Base-by-base conservation (phyloP, 139 green algal genomes). In the Diplosphaera chodatii region DNA sequence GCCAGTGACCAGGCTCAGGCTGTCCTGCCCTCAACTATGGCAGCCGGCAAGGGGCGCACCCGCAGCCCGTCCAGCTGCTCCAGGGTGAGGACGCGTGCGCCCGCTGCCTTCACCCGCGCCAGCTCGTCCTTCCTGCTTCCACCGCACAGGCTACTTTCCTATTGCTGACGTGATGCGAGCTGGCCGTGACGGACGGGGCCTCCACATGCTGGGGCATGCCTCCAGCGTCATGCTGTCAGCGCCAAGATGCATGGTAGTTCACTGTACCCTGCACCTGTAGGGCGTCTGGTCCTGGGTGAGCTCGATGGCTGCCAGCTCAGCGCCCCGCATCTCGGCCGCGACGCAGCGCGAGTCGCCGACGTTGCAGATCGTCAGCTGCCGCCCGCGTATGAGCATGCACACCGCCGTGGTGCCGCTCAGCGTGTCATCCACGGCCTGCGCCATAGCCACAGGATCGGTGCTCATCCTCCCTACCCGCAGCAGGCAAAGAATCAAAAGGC, bases 301-400 rank as follows among this genome's bases (percentile, higher is more conserved):
- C 55, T 66, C 34, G 30, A 63, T 32, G 23, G 91, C 83, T 16
- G 89, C 56, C 25, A 87, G 68, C 30, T 68, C 68, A 40, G 80
- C 69, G 18, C 76, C 84, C 32, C 83, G 67, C 23, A 81, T 68
- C 76, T 96, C 88, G 29, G 86, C 89, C 29, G 95, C 65, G 27
- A 97, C 89, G 25, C 89, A 89, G 18, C 94, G 82, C 18, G 88
- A 95, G 79, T 98, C 94, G 1, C 93, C 94, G 30, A 98, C 94
- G 75, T 98, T 98, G 18, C 87, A 89, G 0, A 95, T 83, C 63
- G 90, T 89, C 33, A 96, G 65, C 5, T 55, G 87, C 32, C 79
- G 69, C 28, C 82, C 87, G 23, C 82, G 66, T 21, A 98, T 29
- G 8, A 97, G 72, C 20, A 87, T 71, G 0, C 80, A 71, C 59